These are phyloP conservation scores for Leersia perrieri DNA, from an alignment of 176 grass and related monocot genomes.

Conservation along the genomic window DNA sequence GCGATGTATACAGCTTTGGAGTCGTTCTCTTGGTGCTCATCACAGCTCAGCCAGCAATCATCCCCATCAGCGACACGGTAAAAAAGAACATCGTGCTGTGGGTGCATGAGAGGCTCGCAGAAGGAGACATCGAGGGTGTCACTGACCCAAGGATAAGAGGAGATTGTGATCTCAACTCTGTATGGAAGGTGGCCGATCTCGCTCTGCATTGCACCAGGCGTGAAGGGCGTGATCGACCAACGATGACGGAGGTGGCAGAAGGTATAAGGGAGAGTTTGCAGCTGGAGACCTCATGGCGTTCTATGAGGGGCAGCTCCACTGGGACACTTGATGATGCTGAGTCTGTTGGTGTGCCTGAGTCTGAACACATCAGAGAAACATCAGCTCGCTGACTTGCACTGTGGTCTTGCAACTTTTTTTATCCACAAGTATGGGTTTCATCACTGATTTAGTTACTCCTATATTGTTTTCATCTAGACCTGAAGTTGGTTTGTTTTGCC, in stretches of 20 bases:
- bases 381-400: neutral
- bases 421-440: no score
- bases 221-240: neutral
- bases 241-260: conserved; percentile 21
- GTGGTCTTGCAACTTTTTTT: no score
- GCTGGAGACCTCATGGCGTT: neutral
- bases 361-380: neutral
- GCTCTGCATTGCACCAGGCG: conserved; percentile 8
- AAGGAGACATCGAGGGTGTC: neutral
- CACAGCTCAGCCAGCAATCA: neutral
- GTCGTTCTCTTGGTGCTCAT: conserved; percentile 29
- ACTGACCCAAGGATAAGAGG: conserved; percentile 5
- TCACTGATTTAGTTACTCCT: no score
- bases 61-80: neutral
- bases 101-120: conserved; percentile 2
- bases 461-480: no score
- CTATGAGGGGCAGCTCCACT: neutral
- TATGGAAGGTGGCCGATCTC: conserved; percentile 24
- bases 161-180: conserved; percentile 11
- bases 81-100: neutral
- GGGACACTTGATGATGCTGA: neutral
- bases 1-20: conserved; percentile 35
- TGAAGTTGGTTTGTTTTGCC: no score
- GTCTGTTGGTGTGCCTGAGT: neutral
- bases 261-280: conserved; percentile 12